Evolutionary conservation across 1,139 yeast species (phyloP).

Genomic region (Blastobotrys persicus): DNA sequence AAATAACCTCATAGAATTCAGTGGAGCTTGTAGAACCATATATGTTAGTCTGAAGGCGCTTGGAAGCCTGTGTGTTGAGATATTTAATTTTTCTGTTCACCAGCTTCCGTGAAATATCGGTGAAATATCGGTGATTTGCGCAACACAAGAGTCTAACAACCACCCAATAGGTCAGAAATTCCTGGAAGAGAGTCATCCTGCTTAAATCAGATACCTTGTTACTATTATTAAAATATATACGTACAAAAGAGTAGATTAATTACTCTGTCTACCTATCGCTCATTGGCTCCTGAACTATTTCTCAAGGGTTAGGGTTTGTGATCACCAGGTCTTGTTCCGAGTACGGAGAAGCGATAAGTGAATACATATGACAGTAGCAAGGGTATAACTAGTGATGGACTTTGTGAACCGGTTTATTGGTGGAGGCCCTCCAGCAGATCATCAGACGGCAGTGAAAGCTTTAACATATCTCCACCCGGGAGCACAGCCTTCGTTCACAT

Average conservation of each 20-base stretch:
- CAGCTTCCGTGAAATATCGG: too few species aligned
- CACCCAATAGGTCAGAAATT: too few species aligned
- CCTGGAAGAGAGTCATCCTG: too few species aligned
- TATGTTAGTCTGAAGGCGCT: background rate
- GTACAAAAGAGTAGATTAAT: too few species aligned
- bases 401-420: background rate
- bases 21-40: background rate
- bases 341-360: too few species aligned
- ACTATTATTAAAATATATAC: too few species aligned
- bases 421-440: background rate
- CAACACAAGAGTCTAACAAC: too few species aligned
- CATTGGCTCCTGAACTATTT: too few species aligned
- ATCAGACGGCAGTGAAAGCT: conserved; percentile 24
- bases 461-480: conserved; percentile 27
- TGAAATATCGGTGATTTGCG: too few species aligned
- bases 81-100: background rate
- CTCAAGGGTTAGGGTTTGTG: background rate
- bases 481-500: conserved; percentile 33
- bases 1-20: background rate
- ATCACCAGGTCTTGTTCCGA: too few species aligned
- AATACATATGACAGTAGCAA: background rate
- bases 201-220: too few species aligned
- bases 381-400: background rate
- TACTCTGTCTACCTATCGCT: too few species aligned
- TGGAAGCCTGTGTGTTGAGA: background rate